These are phyloP conservation scores for Xylariaceae sp. DNA, from an alignment of 2,329 filamentous ascomycete species.

Conservation along the genomic window DNA sequence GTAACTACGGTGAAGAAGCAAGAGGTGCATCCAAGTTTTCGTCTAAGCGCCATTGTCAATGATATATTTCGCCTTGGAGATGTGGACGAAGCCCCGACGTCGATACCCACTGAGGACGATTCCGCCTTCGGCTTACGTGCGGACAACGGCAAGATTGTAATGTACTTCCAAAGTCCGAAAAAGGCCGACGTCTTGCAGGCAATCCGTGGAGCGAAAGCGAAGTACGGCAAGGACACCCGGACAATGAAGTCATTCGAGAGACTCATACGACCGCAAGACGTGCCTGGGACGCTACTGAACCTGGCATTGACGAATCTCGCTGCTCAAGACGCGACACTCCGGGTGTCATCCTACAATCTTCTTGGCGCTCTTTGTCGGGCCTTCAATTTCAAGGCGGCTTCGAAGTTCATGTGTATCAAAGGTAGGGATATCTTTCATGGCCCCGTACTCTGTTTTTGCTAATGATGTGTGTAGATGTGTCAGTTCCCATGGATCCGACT, in stretches of 20 bases:
- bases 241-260: slow-evolving; percentile 65
- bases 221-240: slow-evolving; percentile 65
- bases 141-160: slow-evolving; percentile 70
- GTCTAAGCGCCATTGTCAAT: slow-evolving; percentile 66
- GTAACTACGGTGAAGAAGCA: slow-evolving; percentile 71
- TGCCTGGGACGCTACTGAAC: slow-evolving; percentile 70
- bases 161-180: slow-evolving; percentile 71
- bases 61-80: slow-evolving; percentile 71
- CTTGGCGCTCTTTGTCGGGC: slow-evolving; percentile 67
- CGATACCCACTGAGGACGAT: slow-evolving; percentile 67
- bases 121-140: slow-evolving; percentile 68
- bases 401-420: slow-evolving; percentile 64
- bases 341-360: slow-evolving; percentile 68
- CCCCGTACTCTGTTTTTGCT: slow-evolving; percentile 6
- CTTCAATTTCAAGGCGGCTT: slow-evolving; percentile 67
- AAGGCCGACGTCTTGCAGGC: slow-evolving; percentile 66
- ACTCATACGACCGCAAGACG: slow-evolving; percentile 69
- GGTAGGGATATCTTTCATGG: slow-evolving; percentile 43
- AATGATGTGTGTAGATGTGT: slow-evolving; percentile 52
- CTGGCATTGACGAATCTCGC: slow-evolving; percentile 68
- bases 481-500: slow-evolving; percentile 64
- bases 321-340: slow-evolving; percentile 61
- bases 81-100: slow-evolving; percentile 67
- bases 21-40: slow-evolving; percentile 65
- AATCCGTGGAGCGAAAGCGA: slow-evolving; percentile 64